phyloP scores from a whole-genome alignment of 148 eudicot genomes.

The Selenicereus undatus region DNA sequence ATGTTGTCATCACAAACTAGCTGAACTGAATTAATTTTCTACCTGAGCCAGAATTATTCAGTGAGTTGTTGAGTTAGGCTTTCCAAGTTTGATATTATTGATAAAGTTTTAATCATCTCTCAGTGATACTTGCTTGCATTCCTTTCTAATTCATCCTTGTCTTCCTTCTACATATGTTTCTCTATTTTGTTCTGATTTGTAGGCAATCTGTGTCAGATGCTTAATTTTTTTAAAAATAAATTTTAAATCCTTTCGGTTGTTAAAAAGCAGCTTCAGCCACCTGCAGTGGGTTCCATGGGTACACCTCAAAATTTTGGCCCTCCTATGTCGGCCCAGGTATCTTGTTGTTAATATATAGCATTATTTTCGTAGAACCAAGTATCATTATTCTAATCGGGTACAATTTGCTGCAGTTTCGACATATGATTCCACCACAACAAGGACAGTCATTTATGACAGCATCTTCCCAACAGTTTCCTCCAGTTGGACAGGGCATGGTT shows the following conservation, averaged over 20 bases:
- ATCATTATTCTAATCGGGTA: constrained; percentile 12
- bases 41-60: neutral
- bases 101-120: neutral
- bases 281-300: constrained; percentile 54
- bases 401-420: constrained; percentile 53
- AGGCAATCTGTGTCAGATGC: neutral
- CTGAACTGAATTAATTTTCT: neutral
- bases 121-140: neutral
- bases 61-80: neutral
- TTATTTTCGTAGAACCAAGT: neutral
- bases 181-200: neutral
- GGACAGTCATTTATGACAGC: constrained; percentile 57
- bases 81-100: neutral
- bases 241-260: neutral
- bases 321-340: constrained; percentile 68
- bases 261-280: constrained; percentile 44
- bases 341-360: neutral
- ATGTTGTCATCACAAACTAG: neutral
- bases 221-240: neutral
- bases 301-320: constrained; percentile 67
- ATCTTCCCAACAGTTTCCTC: constrained; percentile 55
- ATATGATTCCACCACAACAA: constrained; percentile 54
- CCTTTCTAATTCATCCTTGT: neutral
- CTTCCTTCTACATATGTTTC: neutral
- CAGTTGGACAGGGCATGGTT: constrained; percentile 46